Base-by-base conservation (phyloP, 768 basidiomycete genomes). In the Hypholoma sublateritium region DNA sequence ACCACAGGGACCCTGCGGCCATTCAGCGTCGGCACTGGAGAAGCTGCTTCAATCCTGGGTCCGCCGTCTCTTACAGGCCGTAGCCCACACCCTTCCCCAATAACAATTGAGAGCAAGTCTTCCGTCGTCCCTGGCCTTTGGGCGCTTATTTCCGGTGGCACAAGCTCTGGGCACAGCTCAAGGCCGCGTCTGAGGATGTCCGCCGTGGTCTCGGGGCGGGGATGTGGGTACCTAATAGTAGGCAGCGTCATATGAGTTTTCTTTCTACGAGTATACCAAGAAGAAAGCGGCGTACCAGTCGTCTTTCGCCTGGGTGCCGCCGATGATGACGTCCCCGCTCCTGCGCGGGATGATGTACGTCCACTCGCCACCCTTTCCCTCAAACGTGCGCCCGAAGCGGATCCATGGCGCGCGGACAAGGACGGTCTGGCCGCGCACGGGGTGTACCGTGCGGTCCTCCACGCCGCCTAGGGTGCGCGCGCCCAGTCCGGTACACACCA, bases 341-440 rank as follows among this genome's bases (percentile, higher is more conserved):
- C 76, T 69, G 59, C 87, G 71, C 6, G 87, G 85, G 58, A 90
- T 86, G 49, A 86, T 74, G 70, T 88, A 90, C 35, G 86, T 85
- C 75, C 77, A 76, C 5, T 77, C 78, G 3, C 71, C 65, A 7
- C 25, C 25, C 28, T 71, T 72, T 9, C 53, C 54, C 58, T 74
- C 77, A 13, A 77, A 62, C 0, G 83, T 80, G 53, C 74, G 70
- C 6, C 84, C 85, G 60, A 76, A 81, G 36, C 82, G 77, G 43
- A 91, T 72, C 72, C 81, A 79, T 0, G 90, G 87, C 3, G 90
- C 89, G 34, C 81, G 70, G 22, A 95, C 76, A 17, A 94, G 69
- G 5, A 95, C 85, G 0, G 91, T 88, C 71, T 96, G 95, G 5
- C 94, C 94, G 39, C 93, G 79, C 57, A 93, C 82, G 0, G 94